These are phyloP conservation scores for Marchantia paleacea DNA, from an alignment of 225 moss, liverwort and hornwort species.

Conservation along the genomic window DNA sequence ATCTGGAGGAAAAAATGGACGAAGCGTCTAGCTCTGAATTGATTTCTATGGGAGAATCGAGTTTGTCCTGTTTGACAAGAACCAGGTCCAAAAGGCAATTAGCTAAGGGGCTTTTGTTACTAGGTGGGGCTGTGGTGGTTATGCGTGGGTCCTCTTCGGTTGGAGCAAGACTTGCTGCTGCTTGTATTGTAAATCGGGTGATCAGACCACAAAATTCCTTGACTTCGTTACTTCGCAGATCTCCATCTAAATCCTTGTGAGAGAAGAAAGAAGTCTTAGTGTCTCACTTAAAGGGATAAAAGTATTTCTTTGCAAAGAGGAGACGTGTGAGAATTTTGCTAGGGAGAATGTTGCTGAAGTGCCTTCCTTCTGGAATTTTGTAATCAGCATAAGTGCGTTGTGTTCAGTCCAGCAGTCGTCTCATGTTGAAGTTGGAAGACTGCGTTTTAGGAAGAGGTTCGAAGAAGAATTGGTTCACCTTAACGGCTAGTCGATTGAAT, in stretches of 20 bases:
- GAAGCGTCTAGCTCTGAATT: not conserved
- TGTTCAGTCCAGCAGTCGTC: not conserved
- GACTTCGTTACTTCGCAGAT: slow-evolving; percentile 11
- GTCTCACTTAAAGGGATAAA: not conserved
- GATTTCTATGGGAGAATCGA: not conserved
- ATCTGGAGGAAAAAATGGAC: not conserved
- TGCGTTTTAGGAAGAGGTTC: too few relatives aligned
- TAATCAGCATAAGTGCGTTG: not conserved
- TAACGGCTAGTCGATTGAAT: too few relatives aligned
- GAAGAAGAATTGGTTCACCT: too few relatives aligned
- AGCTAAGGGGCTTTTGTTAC: slow-evolving; percentile 51
- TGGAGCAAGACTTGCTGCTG: slow-evolving; percentile 68
- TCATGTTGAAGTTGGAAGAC: not conserved
- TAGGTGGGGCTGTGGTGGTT: slow-evolving; percentile 63
- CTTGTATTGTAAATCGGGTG: slow-evolving; percentile 56
- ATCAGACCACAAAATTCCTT: slow-evolving; percentile 35
- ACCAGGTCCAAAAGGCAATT: slow-evolving; percentile 48
- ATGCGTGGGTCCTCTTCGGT: slow-evolving; percentile 61
- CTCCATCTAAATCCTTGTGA: slow-evolving; percentile 5
- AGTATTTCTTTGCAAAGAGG: not conserved
- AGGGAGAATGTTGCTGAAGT: not conserved
- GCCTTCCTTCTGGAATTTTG: not conserved
- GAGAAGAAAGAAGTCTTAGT: not conserved
- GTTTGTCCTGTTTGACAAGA: slow-evolving; percentile 1
- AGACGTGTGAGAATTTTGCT: not conserved